Evolutionary conservation across 371 early-diverging fungal species (phyloP).

Genomic region (Actinomortierella ambigua): DNA sequence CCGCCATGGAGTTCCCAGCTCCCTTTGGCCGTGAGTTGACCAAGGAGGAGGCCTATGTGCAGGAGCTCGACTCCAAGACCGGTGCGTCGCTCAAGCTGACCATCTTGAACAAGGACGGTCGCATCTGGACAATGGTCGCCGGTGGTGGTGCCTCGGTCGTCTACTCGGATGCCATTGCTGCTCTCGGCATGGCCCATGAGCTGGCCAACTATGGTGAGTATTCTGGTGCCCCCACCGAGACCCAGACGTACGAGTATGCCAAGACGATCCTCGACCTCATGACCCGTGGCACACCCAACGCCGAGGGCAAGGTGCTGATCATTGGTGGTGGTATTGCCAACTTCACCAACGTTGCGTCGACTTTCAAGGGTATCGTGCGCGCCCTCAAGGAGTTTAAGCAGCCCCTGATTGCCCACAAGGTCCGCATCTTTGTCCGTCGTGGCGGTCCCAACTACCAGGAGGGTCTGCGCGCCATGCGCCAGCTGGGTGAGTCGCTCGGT

Average conservation of each 20-base stretch:
- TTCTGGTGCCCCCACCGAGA: conserved; percentile 97
- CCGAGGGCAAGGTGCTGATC: conserved; percentile 93
- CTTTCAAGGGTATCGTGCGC: conserved; percentile 98
- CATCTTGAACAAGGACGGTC: conserved; percentile 91
- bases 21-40: conserved; percentile 97
- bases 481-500: conserved; percentile 89
- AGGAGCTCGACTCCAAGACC: conserved; percentile 97
- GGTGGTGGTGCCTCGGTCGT: conserved; percentile 99
- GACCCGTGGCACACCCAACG: conserved; percentile 81
- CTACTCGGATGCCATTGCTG: conserved; percentile 95
- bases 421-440: conserved; percentile 95
- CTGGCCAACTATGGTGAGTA: conserved; percentile 99
- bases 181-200: conserved; percentile 90
- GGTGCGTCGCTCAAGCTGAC: conserved; percentile 98
- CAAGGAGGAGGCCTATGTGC: conserved; percentile 96
- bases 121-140: conserved; percentile 99
- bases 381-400: conserved; percentile 92
- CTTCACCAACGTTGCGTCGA: conserved; percentile 98
- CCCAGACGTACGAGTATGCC: conserved; percentile 98
- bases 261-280: conserved; percentile 97
- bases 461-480: conserved; percentile 94
- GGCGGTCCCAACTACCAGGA: conserved; percentile 99
- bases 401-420: conserved; percentile 83
- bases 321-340: conserved; percentile 99
- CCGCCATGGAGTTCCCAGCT: conserved; percentile 97